phyloP scores from a whole-genome alignment of 1,284 basidiomycete species.

The Cryptococcus sp. region DNA sequence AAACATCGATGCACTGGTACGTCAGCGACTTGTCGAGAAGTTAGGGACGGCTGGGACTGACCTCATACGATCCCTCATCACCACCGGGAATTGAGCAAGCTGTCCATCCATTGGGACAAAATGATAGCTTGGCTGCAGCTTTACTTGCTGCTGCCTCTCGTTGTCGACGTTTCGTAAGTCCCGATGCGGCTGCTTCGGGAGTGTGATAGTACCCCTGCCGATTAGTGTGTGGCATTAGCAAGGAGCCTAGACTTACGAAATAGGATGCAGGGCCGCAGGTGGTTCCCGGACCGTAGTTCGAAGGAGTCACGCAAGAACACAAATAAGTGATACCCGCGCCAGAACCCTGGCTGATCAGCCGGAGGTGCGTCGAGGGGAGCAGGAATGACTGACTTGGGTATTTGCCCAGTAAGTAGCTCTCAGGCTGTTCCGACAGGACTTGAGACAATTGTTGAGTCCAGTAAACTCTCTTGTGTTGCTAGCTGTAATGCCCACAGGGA shows the following conservation, averaged over 20 bases:
- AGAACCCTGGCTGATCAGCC: neutral
- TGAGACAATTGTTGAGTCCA: neutral
- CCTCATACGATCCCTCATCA: neutral
- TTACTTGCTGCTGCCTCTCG: neutral
- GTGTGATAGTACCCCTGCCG: neutral
- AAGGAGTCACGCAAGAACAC: neutral
- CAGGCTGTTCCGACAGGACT: neutral
- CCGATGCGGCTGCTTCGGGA: neutral
- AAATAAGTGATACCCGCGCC: neutral
- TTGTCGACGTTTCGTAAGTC: neutral
- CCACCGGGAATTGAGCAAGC: neutral
- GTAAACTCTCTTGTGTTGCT: neutral
- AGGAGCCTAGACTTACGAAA: neutral
- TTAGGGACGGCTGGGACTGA: neutral
- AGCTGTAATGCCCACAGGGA: neutral
- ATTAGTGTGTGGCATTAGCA: neutral
- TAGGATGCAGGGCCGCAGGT: neutral
- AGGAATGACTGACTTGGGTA: neutral
- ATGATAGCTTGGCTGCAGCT: neutral
- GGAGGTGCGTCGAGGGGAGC: neutral
- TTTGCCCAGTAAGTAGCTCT: neutral
- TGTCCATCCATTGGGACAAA: neutral
- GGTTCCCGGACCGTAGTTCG: neutral
- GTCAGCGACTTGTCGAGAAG: neutral
- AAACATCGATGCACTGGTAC: constrained; percentile 2